Conservation (phyloP, 345 rosid genomes). For the Euphorbia pulcherrima region DNA sequence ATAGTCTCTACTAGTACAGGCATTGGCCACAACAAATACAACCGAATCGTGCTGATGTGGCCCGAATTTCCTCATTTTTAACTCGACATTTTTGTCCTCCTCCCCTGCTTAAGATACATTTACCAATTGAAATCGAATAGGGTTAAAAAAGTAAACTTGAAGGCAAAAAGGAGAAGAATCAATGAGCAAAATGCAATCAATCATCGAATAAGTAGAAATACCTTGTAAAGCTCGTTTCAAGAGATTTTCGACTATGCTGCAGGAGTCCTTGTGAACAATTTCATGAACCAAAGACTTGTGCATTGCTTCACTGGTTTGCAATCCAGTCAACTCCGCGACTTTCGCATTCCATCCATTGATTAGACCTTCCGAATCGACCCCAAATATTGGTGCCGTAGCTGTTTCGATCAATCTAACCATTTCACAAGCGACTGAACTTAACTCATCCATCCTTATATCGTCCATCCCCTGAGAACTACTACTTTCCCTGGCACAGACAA, state of each 20-base stretch:
- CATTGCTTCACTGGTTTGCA: conserved; percentile 57
- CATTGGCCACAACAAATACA: conserved; percentile 52
- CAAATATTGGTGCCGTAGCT: conserved; percentile 78
- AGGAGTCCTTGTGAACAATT: conserved; percentile 63
- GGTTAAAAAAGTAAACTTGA: background rate
- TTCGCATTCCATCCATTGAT: conserved; percentile 85
- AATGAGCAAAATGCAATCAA: background rate
- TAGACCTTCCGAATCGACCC: conserved; percentile 67
- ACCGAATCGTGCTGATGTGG: conserved; percentile 33
- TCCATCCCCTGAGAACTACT: conserved; percentile 36
- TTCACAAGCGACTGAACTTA: conserved; percentile 69
- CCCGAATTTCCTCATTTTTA: conserved; percentile 58
- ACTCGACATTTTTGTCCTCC: conserved; percentile 65
- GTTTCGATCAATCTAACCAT: conserved; percentile 88
- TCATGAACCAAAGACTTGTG: conserved; percentile 64
- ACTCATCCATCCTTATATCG: conserved; percentile 50
- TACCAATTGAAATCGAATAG: background rate
- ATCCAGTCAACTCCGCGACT: conserved; percentile 66
- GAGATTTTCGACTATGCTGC: conserved; percentile 38
- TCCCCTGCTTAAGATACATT: conserved; percentile 46
- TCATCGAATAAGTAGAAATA: conserved; percentile 19
- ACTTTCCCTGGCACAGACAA: conserved; percentile 23
- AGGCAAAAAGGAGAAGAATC: conserved; percentile 2
- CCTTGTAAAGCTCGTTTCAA: conserved; percentile 67
- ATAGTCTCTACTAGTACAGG: conserved; percentile 77